A percentile compares a stretch with the other conserved stretches of the same genome.
phyloP scores from a whole-genome alignment of 257 asterid species.

The Coffea canephora region DNA sequence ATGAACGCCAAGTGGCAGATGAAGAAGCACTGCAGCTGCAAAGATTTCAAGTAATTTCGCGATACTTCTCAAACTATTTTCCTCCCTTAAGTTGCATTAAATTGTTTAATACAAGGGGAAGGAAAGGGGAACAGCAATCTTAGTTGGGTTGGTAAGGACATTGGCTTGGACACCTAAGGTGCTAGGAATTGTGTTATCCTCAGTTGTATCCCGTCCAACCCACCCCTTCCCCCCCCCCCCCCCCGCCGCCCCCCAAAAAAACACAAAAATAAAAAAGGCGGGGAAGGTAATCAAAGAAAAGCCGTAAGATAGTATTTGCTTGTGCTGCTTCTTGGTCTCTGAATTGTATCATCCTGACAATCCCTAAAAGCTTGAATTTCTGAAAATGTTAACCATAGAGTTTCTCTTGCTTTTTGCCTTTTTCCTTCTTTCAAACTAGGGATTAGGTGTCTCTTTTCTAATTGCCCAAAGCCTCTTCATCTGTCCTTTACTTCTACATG shows the following conservation, averaged over 20 bases:
- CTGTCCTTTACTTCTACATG: neutral
- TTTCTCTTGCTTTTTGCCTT: neutral
- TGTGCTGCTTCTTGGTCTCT: neutral
- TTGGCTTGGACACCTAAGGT: neutral
- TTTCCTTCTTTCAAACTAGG: neutral
- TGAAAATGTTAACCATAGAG: neutral
- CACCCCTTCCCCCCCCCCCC: too few relatives aligned
- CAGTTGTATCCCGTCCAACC: neutral
- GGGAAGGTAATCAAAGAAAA: neutral
- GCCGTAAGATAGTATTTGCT: neutral
- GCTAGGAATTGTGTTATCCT: neutral
- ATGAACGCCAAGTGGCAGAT: conserved; percentile 75
- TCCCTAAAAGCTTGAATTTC: conserved; percentile 14
- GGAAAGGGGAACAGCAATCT: neutral
- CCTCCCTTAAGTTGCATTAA: neutral
- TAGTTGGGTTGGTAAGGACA: neutral
- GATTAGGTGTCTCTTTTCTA: neutral
- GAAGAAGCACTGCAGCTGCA: conserved; percentile 76
- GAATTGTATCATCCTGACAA: neutral
- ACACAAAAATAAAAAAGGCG: neutral
- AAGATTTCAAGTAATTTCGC: conserved; percentile 66
- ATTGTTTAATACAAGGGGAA: neutral
- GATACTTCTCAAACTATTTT: conserved; percentile 10
- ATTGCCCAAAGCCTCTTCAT: neutral
- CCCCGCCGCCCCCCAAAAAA: too few relatives aligned